Base-by-base conservation (phyloP, 2,329 filamentous ascomycete genomes). In the Harringtonia aguacate region DNA sequence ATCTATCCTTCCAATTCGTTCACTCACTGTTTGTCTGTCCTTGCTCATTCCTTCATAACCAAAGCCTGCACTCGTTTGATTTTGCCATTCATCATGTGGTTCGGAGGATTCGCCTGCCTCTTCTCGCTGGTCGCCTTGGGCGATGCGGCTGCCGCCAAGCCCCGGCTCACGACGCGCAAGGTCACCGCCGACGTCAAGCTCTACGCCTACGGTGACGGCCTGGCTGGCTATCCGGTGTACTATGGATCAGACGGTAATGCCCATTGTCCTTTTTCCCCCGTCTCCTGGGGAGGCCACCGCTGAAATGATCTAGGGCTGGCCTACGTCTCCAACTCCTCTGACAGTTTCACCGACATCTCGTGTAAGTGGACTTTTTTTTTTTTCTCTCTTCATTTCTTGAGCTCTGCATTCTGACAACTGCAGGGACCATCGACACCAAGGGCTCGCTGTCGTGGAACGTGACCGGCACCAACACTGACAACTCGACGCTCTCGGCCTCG, bases 381-480 rank as follows among this genome's bases (percentile, higher is more conserved):
- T n/a, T 34, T 34, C 31, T 34, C 15, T n/a, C 17, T 34, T 34
- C 31, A 13, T n/a, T 15, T 34, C 15, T 34, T 35, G 7, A 18
- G 33, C 33, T 36, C 17, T 36, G 34, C 17, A 36, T 17, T 36
- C n/a, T 20, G 8, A 20, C 17, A 20, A 8, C 17, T 20, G 13
- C 34, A 36, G 34, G 45, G 41, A 44, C 37, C 13, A 44, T 47
- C 21, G 45, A 47, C 41, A 35, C 41, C 18, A 29, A 37, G 13
- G 45, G 45, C 8, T 17, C 17, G 6, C 20, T 18, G 3, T 22
- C 45, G 14, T 47, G 45, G 45, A 47, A 39, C 12, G 45, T 44
- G 8, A n/a, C 31, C 4, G 22, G 36, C 30, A 46, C 34, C 13
- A n/a, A n/a, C n/a, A n/a, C n/a, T n/a, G 31, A 34, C 18, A 36